Conservation (phyloP, 345 rosid genomes). For the Gossypium sturtianum region DNA sequence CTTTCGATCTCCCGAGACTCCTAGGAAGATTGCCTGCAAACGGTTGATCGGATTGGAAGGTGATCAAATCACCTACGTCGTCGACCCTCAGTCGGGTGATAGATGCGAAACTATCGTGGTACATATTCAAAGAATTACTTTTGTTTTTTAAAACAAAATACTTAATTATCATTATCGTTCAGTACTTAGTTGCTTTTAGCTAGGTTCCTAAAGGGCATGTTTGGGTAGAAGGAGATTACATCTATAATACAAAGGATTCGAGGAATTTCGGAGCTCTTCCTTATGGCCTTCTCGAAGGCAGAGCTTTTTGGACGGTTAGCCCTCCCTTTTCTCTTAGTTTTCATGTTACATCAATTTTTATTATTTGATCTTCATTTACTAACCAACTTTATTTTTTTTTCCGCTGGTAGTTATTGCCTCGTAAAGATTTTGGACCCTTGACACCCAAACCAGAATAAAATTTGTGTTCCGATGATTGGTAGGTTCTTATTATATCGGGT, state of each 20-base stretch:
- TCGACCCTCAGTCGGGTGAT: slow-evolving; percentile 38
- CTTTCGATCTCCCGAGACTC: slow-evolving; percentile 49
- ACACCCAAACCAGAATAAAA: background rate
- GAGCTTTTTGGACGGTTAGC: slow-evolving; percentile 58
- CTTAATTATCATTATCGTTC: too few relatives aligned
- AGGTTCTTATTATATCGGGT: too few relatives aligned
- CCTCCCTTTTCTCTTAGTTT: background rate
- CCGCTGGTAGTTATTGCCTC: slow-evolving; percentile 48
- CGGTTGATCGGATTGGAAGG: slow-evolving; percentile 62
- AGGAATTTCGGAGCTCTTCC: slow-evolving; percentile 73
- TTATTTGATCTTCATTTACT: background rate
- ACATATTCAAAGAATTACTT: background rate
- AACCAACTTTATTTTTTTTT: background rate
- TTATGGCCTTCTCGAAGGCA: slow-evolving; percentile 63
- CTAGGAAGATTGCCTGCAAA: slow-evolving; percentile 41
- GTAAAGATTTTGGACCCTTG: slow-evolving; percentile 46
- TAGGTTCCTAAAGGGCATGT: slow-evolving; percentile 79
- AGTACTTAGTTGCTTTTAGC: too few relatives aligned
- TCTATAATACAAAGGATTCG: slow-evolving; percentile 52
- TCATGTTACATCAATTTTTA: background rate
- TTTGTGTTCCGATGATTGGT: background rate
- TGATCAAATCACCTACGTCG: slow-evolving; percentile 43
- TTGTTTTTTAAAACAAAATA: background rate
- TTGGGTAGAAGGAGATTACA: slow-evolving; percentile 71
- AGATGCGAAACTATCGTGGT: slow-evolving; percentile 43